These are phyloP conservation scores for Phaeotremella skinneri DNA, from an alignment of 768 basidiomycete species.

Conservation along the genomic window DNA sequence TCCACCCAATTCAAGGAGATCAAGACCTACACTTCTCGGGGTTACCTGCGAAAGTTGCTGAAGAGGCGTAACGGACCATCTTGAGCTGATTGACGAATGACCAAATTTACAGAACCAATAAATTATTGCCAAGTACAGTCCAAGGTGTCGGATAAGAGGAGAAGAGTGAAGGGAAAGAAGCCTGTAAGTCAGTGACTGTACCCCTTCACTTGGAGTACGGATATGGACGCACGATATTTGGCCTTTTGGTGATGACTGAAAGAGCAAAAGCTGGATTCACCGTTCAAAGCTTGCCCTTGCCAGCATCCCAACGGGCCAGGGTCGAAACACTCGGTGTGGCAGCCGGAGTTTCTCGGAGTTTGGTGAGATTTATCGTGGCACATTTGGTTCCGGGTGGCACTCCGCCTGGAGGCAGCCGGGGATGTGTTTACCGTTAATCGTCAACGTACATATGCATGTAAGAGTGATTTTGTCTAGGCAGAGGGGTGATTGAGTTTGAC, in stretches of 20 bases:
- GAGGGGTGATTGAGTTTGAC: too few relatives aligned
- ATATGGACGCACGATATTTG: conserved; percentile 1
- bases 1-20: not conserved
- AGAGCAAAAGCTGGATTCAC: not conserved
- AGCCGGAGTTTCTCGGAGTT: conserved; percentile 44
- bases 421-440: too few relatives aligned
- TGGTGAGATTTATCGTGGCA: conserved; percentile 1
- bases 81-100: not conserved
- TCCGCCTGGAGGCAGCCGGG: too few relatives aligned
- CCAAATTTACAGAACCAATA: not conserved
- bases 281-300: not conserved
- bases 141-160: conserved; percentile 16
- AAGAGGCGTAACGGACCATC: conserved; percentile 85
- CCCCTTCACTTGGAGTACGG: not conserved
- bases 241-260: conserved; percentile 13
- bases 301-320: not conserved
- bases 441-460: too few relatives aligned
- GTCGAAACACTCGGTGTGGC: conserved; percentile 1
- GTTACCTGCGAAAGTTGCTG: conserved; percentile 72
- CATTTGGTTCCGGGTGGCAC: conserved; percentile 7
- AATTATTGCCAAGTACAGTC: not conserved
- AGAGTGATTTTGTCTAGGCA: too few relatives aligned
- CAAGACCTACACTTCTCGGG: conserved; percentile 83
- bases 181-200: not conserved
- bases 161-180: conserved; percentile 3